Evolutionary conservation across 768 basidiomycete species (phyloP), one percentile per base, ranked within the genome.

Genomic region (Auricularia sp.): DNA sequence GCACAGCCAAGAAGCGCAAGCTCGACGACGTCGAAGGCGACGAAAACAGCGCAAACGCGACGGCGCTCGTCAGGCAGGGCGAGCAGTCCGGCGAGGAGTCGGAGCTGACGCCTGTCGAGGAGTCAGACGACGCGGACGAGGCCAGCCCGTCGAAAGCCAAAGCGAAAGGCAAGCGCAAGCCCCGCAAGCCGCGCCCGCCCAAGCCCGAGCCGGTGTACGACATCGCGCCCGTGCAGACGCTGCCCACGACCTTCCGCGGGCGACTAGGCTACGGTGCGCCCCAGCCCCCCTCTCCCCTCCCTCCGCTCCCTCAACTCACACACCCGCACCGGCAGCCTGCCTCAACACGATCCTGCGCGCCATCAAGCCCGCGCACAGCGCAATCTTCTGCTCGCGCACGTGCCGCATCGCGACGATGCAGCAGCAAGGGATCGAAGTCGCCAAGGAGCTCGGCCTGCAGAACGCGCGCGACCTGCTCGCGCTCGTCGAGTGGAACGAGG

Each of bases 401-500:
- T 76, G 74, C 64, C 86, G 93, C 39, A 83, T 93, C 18, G 84
- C 88, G 43, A 87, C 88, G 54, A 83, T 95, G 60, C 81, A 83
- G 68, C 90, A 92, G 71, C 86, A 90, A 64, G 92, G 92, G 0
- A 78, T 88, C 36, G 87, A 91, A 4, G 88, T 84, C 75, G 86
- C 87, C n/a, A 91, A 91, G 71, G 87, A 90, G 33, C 75, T 96
- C 0, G 93, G 89, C 2, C 77, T 81, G 43, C 84, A 84, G 74
- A 97, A 97, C 68, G 79, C 83, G 1, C 76, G 83, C 70, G 92
- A 94, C 71, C 77, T 93, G 39, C 69, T 82, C 29, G 82, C 81
- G 43, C 81, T 94, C 62, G 89, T 94, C 54, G 80, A 91, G 75
- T 97, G 94, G 94, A 97, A 96, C 71, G 93, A 93, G 72, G 81